Evolutionary conservation across 2,329 filamentous ascomycete genomes (phyloP).

Genomic region (Fusarium concolor): DNA sequence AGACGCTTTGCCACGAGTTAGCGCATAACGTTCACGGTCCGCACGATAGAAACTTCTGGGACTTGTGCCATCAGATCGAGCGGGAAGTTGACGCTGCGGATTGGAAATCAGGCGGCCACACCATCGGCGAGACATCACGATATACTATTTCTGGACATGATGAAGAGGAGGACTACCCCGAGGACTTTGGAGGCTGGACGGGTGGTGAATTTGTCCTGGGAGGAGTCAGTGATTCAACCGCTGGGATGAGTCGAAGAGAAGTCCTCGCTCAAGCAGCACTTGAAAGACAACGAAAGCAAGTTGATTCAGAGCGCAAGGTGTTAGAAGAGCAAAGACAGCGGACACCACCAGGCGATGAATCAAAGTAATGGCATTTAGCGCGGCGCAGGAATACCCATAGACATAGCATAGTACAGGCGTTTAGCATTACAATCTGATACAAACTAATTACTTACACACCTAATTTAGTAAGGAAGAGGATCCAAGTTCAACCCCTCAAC

Average conservation of each 20-base stretch:
- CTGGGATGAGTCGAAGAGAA: slow-evolving; percentile 74
- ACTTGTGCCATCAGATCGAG: slow-evolving; percentile 87
- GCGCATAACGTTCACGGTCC: slow-evolving; percentile 89
- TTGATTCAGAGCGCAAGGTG: slow-evolving; percentile 49
- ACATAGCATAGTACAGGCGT: slow-evolving; percentile 15
- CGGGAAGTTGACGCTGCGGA: slow-evolving; percentile 84
- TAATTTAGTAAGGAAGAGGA: slow-evolving; percentile 62
- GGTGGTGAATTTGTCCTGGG: slow-evolving; percentile 83
- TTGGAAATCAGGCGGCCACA: slow-evolving; percentile 78
- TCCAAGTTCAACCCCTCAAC: slow-evolving; percentile 69
- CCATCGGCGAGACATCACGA: slow-evolving; percentile 72
- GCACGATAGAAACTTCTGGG: slow-evolving; percentile 91
- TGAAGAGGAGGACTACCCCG: slow-evolving; percentile 56
- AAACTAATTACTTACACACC: background rate
- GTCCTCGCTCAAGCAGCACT: slow-evolving; percentile 70
- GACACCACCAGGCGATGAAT: slow-evolving; percentile 37
- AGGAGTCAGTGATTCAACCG: slow-evolving; percentile 60
- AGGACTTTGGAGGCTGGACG: slow-evolving; percentile 81
- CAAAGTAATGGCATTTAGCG: slow-evolving; percentile 33
- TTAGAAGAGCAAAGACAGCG: slow-evolving; percentile 47
- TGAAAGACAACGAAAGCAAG: slow-evolving; percentile 52
- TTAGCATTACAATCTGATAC: slow-evolving; percentile 31
- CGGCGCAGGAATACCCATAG: slow-evolving; percentile 27
- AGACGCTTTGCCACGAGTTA: slow-evolving; percentile 94
- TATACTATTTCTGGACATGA: slow-evolving; percentile 66